Conservation (phyloP, 2,329 filamentous ascomycete genomes). For the Trichoderma harzianum region DNA sequence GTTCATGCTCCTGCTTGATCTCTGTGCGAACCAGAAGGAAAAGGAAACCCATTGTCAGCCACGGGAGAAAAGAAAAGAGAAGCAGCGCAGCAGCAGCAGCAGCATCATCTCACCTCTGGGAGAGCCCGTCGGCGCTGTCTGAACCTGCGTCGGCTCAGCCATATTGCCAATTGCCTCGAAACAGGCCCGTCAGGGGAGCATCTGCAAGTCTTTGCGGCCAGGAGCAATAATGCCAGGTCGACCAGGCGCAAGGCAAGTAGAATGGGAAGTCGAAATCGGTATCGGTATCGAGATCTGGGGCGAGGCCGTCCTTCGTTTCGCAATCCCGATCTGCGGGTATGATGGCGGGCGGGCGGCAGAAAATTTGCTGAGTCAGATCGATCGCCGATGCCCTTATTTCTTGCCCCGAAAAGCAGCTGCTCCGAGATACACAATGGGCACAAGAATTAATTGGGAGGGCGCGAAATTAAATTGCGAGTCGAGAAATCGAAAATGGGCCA, state of each 20-base stretch:
- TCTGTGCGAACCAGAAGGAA: constrained; percentile 23
- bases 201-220: constrained; percentile 17
- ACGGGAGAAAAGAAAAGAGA: neutral
- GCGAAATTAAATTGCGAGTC: constrained; percentile 7
- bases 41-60: neutral
- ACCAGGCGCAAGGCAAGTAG: neutral
- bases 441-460: constrained; percentile 18
- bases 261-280: neutral
- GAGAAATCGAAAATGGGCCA: constrained; percentile 19
- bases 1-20: constrained; percentile 40
- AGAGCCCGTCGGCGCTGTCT: constrained; percentile 34
- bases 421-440: constrained; percentile 40
- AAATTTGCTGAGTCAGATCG: constrained; percentile 43
- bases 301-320: constrained; percentile 1
- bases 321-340: constrained; percentile 20
- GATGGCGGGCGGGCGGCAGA: constrained; percentile 33
- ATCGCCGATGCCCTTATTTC: constrained; percentile 38
- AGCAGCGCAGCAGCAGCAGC: neutral
- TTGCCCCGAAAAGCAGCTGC: constrained; percentile 37
- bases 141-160: constrained; percentile 40
- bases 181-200: constrained; percentile 25
- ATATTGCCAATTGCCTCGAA: constrained; percentile 35
- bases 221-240: neutral
- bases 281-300: constrained; percentile 16
- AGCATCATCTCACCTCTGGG: constrained; percentile 31